A percentile compares a stretch with the other conserved stretches of the same genome.
Evolutionary conservation across 129 eudicot genomes (phyloP).

Genomic region (Tagetes patula): DNA sequence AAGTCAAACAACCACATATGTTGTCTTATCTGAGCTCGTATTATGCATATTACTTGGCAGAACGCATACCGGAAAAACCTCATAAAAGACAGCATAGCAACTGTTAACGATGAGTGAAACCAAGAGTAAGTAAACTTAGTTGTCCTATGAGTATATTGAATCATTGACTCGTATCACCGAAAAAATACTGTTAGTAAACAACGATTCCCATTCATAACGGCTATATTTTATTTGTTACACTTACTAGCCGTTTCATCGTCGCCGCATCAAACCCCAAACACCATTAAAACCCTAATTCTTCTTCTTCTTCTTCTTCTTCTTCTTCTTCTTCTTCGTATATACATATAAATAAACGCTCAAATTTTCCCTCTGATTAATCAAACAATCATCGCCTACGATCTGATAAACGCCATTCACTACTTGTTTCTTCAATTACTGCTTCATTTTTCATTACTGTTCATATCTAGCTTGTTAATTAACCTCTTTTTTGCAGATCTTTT

Average conservation of each 20-base stretch:
- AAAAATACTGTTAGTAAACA: no score
- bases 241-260: slow-evolving; percentile 2
- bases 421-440: not conserved
- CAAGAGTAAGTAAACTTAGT: no score
- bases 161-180: no score
- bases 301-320: no score
- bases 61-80: no score
- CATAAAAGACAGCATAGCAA: no score
- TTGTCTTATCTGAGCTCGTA: no score
- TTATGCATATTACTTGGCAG: no score
- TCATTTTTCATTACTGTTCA: not conserved
- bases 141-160: no score
- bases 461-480: not conserved
- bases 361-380: not conserved
- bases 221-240: not conserved
- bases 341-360: not conserved
- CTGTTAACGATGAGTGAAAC: no score
- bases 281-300: not conserved
- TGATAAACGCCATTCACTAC: not conserved
- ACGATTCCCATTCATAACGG: not conserved
- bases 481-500: not conserved
- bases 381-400: slow-evolving; percentile 5
- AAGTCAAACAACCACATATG: no score
- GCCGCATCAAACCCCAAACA: not conserved
- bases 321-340: not conserved